Evolutionary conservation across 176 grass and related monocot species (phyloP).

Genomic region (sorghum (Sorghum bicolor)): DNA sequence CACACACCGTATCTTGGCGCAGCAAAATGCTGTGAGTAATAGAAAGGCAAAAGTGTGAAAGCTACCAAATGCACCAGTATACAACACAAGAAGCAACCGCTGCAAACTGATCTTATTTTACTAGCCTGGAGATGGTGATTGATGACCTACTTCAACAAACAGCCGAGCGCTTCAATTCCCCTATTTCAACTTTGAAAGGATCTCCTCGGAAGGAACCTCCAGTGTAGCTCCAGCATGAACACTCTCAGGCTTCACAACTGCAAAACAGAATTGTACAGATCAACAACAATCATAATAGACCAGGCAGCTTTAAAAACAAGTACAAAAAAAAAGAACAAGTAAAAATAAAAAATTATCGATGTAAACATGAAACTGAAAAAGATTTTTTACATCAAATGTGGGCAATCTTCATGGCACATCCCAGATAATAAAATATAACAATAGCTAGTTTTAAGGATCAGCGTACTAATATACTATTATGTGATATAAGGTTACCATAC

Average conservation of each 20-base stretch:
- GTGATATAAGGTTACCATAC: background rate
- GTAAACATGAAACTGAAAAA: background rate
- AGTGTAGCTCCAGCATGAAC: slow-evolving; percentile 74
- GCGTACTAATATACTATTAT: background rate
- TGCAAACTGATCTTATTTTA: slow-evolving; percentile 26
- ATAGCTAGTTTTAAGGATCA: background rate
- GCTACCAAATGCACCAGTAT: background rate
- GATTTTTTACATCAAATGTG: background rate
- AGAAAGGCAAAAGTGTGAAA: slow-evolving; percentile 2
- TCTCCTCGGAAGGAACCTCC: slow-evolving; percentile 78
- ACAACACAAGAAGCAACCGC: background rate
- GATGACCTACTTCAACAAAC: background rate
- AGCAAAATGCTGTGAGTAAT: background rate
- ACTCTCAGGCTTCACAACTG: slow-evolving; percentile 87
- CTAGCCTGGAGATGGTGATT: slow-evolving; percentile 6
- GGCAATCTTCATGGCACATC: background rate
- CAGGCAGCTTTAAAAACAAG: background rate
- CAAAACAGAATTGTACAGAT: background rate
- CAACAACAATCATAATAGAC: background rate
- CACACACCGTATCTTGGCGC: background rate
- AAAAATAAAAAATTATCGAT: background rate
- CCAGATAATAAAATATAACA: background rate
- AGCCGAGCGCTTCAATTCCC: background rate
- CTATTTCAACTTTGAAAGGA: slow-evolving; percentile 52
- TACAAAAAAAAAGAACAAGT: slow-evolving; percentile 14